Conservation (phyloP, 148 eudicot genomes). For the Fallopia convolvulus region DNA sequence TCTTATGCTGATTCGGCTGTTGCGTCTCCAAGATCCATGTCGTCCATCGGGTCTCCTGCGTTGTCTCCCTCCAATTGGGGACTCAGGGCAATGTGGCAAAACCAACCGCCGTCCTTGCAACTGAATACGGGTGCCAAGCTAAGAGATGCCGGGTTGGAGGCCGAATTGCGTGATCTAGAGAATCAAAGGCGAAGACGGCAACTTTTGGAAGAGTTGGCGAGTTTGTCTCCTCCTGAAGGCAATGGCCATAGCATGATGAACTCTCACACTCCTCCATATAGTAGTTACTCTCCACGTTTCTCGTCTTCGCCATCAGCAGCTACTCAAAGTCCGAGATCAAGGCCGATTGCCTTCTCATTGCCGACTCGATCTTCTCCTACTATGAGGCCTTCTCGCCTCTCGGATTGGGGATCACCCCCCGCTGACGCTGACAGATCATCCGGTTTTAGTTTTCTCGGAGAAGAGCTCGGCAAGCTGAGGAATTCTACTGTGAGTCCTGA, state of each 20-base stretch:
- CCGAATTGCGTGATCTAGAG: conserved; percentile 33
- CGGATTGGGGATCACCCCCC: conserved; percentile 70
- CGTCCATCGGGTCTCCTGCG: conserved; percentile 41
- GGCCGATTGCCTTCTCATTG: conserved; percentile 64
- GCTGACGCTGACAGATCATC: conserved; percentile 68
- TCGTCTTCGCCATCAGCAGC: conserved; percentile 36
- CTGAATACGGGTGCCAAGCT: conserved; percentile 52
- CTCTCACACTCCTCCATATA: conserved; percentile 44
- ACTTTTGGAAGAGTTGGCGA: conserved; percentile 47
- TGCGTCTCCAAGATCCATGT: conserved; percentile 67
- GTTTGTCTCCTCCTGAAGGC: conserved; percentile 37
- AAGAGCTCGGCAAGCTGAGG: conserved; percentile 66
- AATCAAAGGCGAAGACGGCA: conserved; percentile 35
- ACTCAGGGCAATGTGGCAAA: conserved; percentile 54
- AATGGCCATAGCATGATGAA: conserved; percentile 32
- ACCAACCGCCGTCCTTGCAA: conserved; percentile 59
- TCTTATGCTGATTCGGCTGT: conserved; percentile 49
- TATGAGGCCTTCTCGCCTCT: conserved; percentile 24
- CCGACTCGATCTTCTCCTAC: conserved; percentile 8
- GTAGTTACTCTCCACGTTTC: conserved; percentile 54
- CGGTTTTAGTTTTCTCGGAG: conserved; percentile 77
- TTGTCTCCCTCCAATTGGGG: conserved; percentile 33
- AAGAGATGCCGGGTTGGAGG: no score
- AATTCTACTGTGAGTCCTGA: conserved; percentile 66
- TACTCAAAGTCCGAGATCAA: conserved; percentile 30